Conservation (phyloP, 2,329 filamentous ascomycete species). For the Phyllosticta citriasiana region DNA sequence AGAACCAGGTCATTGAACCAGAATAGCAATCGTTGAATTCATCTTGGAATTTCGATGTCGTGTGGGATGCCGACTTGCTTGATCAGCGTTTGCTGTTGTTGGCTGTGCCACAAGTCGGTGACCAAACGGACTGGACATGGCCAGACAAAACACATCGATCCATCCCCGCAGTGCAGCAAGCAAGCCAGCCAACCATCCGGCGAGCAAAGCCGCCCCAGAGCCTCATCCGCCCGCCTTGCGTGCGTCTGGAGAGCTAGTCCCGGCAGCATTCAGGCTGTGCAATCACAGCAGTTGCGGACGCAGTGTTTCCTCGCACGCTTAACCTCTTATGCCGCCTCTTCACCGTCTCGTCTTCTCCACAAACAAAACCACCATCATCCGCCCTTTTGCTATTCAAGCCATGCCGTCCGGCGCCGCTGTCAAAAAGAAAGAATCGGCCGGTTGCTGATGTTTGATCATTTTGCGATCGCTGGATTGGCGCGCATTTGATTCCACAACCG, state of each 20-base stretch:
- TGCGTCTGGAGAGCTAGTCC: not conserved
- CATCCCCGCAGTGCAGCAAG: not conserved
- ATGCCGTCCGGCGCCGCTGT: no score
- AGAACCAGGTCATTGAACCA: not conserved
- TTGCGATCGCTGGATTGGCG: no score
- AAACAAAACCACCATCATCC: not conserved
- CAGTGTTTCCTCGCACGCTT: not conserved
- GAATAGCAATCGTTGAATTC: not conserved
- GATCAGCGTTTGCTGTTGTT: not conserved
- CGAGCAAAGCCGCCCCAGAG: not conserved
- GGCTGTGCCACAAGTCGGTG: not conserved
- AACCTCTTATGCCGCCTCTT: not conserved
- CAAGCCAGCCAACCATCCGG: no score
- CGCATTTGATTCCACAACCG: no score
- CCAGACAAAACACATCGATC: not conserved
- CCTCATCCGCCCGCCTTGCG: not conserved
- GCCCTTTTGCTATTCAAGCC: not conserved
- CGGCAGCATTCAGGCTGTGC: not conserved
- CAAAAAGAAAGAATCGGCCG: no score
- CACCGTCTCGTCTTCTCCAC: not conserved
- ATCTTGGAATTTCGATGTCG: not conserved
- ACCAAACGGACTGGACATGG: not conserved
- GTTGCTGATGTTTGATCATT: no score
- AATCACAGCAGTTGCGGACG: not conserved
- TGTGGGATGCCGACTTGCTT: not conserved